Base-by-base conservation (phyloP, 2,329 filamentous ascomycete species). In the Huntiella abstrusa region DNA sequence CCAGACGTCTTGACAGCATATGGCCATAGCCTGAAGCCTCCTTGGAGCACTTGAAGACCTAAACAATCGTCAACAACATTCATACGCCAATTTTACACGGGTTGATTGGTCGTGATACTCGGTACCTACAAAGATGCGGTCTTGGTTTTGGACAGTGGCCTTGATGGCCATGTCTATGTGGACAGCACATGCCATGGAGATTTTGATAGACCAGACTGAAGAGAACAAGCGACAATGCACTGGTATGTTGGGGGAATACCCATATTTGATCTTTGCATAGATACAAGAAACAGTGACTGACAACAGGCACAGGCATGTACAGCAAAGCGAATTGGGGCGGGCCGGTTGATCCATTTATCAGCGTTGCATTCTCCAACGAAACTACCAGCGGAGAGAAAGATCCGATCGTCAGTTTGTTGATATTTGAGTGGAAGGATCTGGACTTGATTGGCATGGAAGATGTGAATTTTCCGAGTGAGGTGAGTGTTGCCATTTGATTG, bases 381-480 rank as follows among this genome's bases (percentile, higher is more conserved):
- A 60, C 73, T 55, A 64, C 71, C 49, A 70, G 72, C 32, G 68
- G 77, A 47, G 55, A 50, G 17, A 65, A 71, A 40, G 81, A 93
- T 59, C 80, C 83, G 4, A 68, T 84, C 38, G 80, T 86, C 53
- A 92, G 85, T 60, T 64, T 95, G 54, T 70, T 94, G 45, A 80
- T 98, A 52, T 98, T 94, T 60, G 88, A 98, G 63, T 98, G 87
- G 84, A 77, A 73, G 54, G 91, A 98, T 58, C 77, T 82, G 58
- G 64, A 75, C 44, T 68, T 88, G 47, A 77, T 98, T 52, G 87
- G 88, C 38, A 70, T 81, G 49, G 70, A 71, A 33, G 66, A 74
- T 43, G 67, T 68, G 22, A 62, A 69, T 12, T 69, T 70, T 45
- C 64, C 70, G 33, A 59, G 64, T 41, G 67, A 70, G 56, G 75